Evolutionary conservation across 2,329 filamentous ascomycete species (phyloP).

Genomic region (Camillea tinctor): DNA sequence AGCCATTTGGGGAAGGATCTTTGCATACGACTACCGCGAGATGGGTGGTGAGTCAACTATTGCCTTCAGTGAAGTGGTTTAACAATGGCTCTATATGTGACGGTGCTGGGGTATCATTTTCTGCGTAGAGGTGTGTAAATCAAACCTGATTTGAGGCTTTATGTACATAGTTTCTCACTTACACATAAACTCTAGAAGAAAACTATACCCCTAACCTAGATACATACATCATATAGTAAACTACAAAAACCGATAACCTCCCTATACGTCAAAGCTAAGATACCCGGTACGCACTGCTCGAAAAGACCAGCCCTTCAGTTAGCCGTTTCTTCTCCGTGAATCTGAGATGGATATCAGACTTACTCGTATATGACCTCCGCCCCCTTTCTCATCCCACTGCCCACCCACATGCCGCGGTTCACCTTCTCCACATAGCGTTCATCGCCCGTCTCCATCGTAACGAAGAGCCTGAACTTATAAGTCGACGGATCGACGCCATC

Average conservation of each 20-base stretch:
- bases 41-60: slow-evolving; percentile 55
- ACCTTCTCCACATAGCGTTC: slow-evolving; percentile 6
- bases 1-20: slow-evolving; percentile 57
- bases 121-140: not conserved
- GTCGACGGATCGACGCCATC: slow-evolving; percentile 5
- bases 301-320: too few species aligned
- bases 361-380: slow-evolving; percentile 19
- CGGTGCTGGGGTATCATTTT: slow-evolving; percentile 22
- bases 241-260: not conserved
- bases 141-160: not conserved
- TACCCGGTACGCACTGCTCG: slow-evolving; percentile 1
- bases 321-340: too few species aligned
- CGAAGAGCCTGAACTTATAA: slow-evolving; percentile 14
- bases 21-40: slow-evolving; percentile 58
- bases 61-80: slow-evolving; percentile 50
- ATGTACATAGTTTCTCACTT: not conserved
- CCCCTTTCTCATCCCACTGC: slow-evolving; percentile 14
- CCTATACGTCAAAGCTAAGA: not conserved
- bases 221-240: not conserved
- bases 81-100: slow-evolving; percentile 48
- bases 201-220: too few species aligned
- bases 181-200: too few species aligned
- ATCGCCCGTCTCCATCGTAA: slow-evolving; percentile 16
- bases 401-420: slow-evolving; percentile 16
- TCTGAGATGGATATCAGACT: not conserved